Base-by-base conservation (phyloP, 768 basidiomycete genomes). In the Pleurotus eryngii region DNA sequence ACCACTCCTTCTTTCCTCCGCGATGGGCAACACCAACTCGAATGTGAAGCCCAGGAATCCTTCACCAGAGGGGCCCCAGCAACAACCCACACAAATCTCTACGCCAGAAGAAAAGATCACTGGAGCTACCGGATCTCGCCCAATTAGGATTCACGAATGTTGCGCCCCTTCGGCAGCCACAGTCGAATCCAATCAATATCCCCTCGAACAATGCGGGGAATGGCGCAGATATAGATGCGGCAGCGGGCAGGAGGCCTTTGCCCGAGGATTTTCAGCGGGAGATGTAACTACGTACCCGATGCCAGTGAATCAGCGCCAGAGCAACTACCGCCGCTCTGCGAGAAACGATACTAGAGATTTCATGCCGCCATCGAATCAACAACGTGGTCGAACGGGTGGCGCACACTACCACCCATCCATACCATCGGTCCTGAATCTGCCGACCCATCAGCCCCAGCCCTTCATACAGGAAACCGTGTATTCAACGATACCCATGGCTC, bases 71-170 rank as follows among this genome's bases (percentile, higher is more conserved):
- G 39, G 39, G 8, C 39, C 51, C 9, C 51, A 54, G 15, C 51
- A 54, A 26, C 51, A 37, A 22, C 51, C 51, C 86, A 86, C 86
- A 88, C 68, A 75, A 76, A 30, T 86, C 87, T 45, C 72, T 89
- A 57, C 77, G 85, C 40, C 75, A 76, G 18, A 89, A 86, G 77
- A 89, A 87, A 72, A 83, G 79, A 66, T 87, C 86, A 0, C 81
- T 91, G 17, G 87, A 91, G 67, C 77, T 91, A 22, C 89, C 89
- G 54, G 89, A 90, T 74, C 83, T 91, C 37, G 76, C 73, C 15
- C 72, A 71, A 3, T 65, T 78, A 5, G 65, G 73, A 1, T 53
- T 68, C 38, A 61, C 51, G 14, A 49, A 50, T 50, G 27, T 46
- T 53, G 37, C 38, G 26, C 46, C 53, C 49, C 59, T 54, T 42